phyloP scores from a whole-genome alignment of 257 asterid species.

The Solanum bulbocastanum region DNA sequence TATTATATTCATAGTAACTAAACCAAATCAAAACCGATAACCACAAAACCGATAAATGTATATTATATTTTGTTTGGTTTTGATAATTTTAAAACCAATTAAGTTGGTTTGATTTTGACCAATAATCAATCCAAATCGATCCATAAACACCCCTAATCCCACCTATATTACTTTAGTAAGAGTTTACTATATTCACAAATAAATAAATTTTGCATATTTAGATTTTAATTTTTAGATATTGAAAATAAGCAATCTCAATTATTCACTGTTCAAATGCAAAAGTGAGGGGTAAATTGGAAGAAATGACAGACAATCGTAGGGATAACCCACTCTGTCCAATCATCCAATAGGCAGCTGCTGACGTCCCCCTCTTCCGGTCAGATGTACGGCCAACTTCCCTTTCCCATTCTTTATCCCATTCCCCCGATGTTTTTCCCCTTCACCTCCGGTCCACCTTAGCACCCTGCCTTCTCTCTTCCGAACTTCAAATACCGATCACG shows the following conservation, averaged over 20 bases:
- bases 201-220: not conserved
- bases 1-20: too few relatives aligned
- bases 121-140: too few relatives aligned
- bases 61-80: too few relatives aligned
- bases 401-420: not conserved
- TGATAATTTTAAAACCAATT: too few relatives aligned
- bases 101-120: too few relatives aligned
- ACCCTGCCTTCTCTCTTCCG: not conserved
- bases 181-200: not conserved
- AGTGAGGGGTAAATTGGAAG: conserved; percentile 1
- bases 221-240: too few relatives aligned
- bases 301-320: not conserved
- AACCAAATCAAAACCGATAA: too few relatives aligned
- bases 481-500: not conserved
- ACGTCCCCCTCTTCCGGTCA: conserved; percentile 18
- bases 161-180: too few relatives aligned
- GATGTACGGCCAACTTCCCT: conserved; percentile 13
- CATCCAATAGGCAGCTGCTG: conserved; percentile 10
- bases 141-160: too few relatives aligned
- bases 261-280: not conserved
- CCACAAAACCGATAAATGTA: too few relatives aligned
- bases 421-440: not conserved
- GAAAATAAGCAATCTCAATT: too few relatives aligned
- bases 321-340: conserved; percentile 11
- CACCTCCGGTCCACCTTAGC: not conserved